Evolutionary conservation across 2,329 filamentous ascomycete species (phyloP).

Genomic region (Hymenoscyphus repandus): DNA sequence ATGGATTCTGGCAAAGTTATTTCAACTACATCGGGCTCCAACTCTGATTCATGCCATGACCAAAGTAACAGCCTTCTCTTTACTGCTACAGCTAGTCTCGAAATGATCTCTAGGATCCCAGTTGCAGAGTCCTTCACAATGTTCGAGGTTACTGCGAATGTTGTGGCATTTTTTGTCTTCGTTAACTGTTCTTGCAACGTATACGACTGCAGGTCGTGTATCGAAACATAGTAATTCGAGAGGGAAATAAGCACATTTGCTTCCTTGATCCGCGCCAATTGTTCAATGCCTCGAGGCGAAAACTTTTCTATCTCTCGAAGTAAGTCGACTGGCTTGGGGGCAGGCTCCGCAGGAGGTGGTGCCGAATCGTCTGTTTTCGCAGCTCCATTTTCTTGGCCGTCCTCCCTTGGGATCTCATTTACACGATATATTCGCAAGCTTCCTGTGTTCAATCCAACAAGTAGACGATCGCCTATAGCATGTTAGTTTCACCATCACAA

Average conservation of each 20-base stretch:
- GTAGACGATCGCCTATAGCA: slow-evolving; percentile 69
- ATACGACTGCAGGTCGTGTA: slow-evolving; percentile 85
- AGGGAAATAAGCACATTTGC: slow-evolving; percentile 86
- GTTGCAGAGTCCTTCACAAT: slow-evolving; percentile 86
- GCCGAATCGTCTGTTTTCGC: slow-evolving; percentile 27
- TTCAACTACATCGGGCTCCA: slow-evolving; percentile 68
- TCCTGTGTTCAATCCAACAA: slow-evolving; percentile 89
- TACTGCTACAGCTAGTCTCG: slow-evolving; percentile 82
- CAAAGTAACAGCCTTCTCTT: slow-evolving; percentile 86
- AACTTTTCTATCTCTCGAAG: slow-evolving; percentile 93
- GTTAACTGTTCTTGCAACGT: slow-evolving; percentile 72
- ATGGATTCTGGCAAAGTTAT: slow-evolving; percentile 77
- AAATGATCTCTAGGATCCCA: slow-evolving; percentile 88
- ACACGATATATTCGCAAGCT: slow-evolving; percentile 85
- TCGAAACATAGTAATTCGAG: slow-evolving; percentile 81
- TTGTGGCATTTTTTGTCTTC: slow-evolving; percentile 80
- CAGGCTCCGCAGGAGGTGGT: slow-evolving; percentile 25
- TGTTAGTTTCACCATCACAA: slow-evolving; percentile 11
- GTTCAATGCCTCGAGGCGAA: slow-evolving; percentile 81
- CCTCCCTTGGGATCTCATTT: slow-evolving; percentile 56
- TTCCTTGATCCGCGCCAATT: slow-evolving; percentile 93
- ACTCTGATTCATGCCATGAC: slow-evolving; percentile 95
- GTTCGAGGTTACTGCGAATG: slow-evolving; percentile 91
- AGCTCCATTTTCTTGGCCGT: slow-evolving; percentile 35
- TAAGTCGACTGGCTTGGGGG: slow-evolving; percentile 65